These are phyloP conservation scores for Magnusiomyces fungicola DNA, from an alignment of 1,139 yeast species.

Conservation along the genomic window DNA sequence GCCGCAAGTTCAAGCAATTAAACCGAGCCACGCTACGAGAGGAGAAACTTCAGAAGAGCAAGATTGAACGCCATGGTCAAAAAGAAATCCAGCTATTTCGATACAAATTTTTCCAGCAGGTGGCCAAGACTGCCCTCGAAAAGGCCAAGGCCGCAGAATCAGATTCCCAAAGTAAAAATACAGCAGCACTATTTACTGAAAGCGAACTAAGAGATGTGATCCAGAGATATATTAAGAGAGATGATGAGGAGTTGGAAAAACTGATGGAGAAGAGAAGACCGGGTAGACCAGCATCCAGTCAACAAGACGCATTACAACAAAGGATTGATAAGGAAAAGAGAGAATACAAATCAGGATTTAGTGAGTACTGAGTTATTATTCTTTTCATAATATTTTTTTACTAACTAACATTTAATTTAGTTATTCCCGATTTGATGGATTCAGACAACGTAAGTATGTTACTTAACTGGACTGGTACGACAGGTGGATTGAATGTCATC, in stretches of 20 bases:
- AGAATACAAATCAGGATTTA: constrained; percentile 62
- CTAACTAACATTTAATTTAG: constrained; percentile 5
- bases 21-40: constrained; percentile 84
- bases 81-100: constrained; percentile 40
- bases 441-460: constrained; percentile 50
- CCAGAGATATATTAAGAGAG: constrained; percentile 45
- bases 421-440: constrained; percentile 65
- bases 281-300: constrained; percentile 75
- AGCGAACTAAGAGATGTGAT: constrained; percentile 57
- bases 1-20: constrained; percentile 78
- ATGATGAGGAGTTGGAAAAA: constrained; percentile 61
- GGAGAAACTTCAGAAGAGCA: constrained; percentile 54
- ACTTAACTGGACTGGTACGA: constrained; percentile 71
- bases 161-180: background rate
- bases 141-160: background rate
- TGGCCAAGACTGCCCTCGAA: constrained; percentile 38
- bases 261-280: constrained; percentile 60
- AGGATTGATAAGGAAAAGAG: constrained; percentile 53
- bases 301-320: constrained; percentile 60
- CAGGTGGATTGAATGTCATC: constrained; percentile 68
- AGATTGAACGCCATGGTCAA: constrained; percentile 55
- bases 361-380: constrained; percentile 14
- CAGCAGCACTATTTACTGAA: constrained; percentile 37
- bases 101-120: constrained; percentile 58
- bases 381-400: background rate